Evolutionary conservation across 164 flowering plant genomes (phyloP).

Genomic region (Macadamia tetraphylla): DNA sequence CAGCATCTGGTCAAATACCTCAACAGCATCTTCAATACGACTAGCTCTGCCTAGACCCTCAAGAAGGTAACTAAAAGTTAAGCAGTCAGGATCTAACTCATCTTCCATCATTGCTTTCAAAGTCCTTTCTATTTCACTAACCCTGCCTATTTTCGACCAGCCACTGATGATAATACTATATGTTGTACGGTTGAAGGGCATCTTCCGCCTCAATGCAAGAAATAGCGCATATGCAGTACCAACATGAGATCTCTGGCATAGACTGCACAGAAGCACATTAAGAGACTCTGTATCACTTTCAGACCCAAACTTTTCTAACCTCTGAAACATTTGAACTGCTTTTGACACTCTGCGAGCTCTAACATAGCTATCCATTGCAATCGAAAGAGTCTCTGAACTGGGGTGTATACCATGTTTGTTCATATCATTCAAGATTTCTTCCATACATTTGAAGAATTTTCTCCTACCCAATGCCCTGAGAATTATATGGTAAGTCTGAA

Average conservation of each 20-base stretch:
- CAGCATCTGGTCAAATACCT: conserved; percentile 50
- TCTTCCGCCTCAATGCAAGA: conserved; percentile 47
- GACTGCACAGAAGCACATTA: conserved; percentile 52
- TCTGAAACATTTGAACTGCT: conserved; percentile 48
- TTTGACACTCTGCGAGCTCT: conserved; percentile 47
- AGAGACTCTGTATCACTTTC: conserved; percentile 41
- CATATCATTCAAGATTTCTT: conserved; percentile 44
- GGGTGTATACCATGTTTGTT: conserved; percentile 24
- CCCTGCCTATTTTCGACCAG: conserved; percentile 62
- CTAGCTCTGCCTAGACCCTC: conserved; percentile 83
- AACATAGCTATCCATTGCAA: conserved; percentile 57
- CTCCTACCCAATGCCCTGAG: conserved; percentile 77
- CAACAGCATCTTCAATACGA: conserved; percentile 51
- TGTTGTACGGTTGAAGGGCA: conserved; percentile 32
- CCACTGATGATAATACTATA: conserved; percentile 67
- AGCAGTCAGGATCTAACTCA: conserved; percentile 57
- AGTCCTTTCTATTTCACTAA: conserved; percentile 48
- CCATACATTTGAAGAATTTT: conserved; percentile 46
- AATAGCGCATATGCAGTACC: conserved; percentile 52
- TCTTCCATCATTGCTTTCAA: conserved; percentile 51
- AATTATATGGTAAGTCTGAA: conserved; percentile 34
- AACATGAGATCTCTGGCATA: conserved; percentile 55
- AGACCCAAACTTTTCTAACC: conserved; percentile 47
- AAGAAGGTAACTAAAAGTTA: conserved; percentile 44
- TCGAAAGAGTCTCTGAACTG: conserved; percentile 39